A percentile compares a stretch with the other conserved stretches of the same genome.
phyloP scores from a whole-genome alignment of 148 eudicot genomes.

The Heliosperma pusillum region DNA sequence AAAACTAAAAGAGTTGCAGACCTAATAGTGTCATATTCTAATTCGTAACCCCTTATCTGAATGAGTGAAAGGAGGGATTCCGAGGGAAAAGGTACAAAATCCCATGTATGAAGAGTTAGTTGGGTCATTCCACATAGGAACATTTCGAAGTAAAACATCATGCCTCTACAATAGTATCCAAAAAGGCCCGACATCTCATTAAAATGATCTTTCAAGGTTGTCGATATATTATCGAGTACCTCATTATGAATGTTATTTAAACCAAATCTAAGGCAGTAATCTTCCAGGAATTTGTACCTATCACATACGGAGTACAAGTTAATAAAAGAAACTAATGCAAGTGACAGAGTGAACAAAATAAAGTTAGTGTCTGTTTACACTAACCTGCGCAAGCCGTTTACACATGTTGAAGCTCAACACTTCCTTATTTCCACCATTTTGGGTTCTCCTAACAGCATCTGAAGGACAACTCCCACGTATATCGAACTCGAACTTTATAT shows the following conservation, averaged over 20 bases:
- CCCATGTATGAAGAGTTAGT: too few relatives aligned
- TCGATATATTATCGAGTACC: too few relatives aligned
- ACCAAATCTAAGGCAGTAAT: neutral
- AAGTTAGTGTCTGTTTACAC: constrained; percentile 7
- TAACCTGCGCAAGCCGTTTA: constrained; percentile 83
- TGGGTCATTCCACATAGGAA: too few relatives aligned
- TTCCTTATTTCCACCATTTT: constrained; percentile 50
- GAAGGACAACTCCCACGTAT: constrained; percentile 28
- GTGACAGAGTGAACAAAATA: neutral
- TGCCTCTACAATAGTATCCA: too few relatives aligned
- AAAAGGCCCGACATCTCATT: too few relatives aligned
- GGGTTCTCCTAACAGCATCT: constrained; percentile 32
- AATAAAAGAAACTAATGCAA: neutral
- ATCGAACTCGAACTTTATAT: constrained; percentile 66
- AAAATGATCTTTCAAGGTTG: too few relatives aligned
- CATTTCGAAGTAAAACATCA: too few relatives aligned
- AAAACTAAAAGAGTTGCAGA: too few relatives aligned
- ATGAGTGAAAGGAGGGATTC: too few relatives aligned
- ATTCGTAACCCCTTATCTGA: too few relatives aligned
- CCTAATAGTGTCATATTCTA: too few relatives aligned
- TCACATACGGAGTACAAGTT: neutral
- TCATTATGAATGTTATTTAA: neutral
- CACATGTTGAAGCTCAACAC: constrained; percentile 72
- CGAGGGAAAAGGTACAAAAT: too few relatives aligned
- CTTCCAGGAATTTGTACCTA: neutral